These are phyloP conservation scores for Sextonia rubra DNA, from an alignment of 164 flowering plant species.

Conservation along the genomic window DNA sequence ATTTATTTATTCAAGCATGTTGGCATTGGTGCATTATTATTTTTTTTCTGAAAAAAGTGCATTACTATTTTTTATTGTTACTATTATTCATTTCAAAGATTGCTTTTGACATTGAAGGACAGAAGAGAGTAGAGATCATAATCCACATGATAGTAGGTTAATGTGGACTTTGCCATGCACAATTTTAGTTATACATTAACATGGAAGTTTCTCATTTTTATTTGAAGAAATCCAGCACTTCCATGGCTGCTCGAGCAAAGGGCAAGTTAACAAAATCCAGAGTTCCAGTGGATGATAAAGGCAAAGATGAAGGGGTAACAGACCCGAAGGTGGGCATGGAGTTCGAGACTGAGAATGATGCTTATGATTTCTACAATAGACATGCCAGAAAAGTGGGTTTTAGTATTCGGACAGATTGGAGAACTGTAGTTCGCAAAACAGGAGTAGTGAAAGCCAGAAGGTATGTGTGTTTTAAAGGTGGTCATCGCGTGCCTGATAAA, in stretches of 20 bases:
- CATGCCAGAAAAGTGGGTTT: slow-evolving; percentile 11
- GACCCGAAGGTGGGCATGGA: slow-evolving; percentile 5
- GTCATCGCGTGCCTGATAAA: slow-evolving; percentile 2
- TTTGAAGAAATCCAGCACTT: no score
- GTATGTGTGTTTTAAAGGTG: slow-evolving; percentile 11
- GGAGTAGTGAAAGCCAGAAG: neutral
- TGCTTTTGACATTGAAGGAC: neutral
- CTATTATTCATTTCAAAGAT: neutral
- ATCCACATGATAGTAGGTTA: neutral
- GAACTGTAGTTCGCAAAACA: neutral
- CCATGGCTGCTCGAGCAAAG: no score
- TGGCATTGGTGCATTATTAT: no score
- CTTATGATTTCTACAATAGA: slow-evolving; percentile 12
- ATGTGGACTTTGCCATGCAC: neutral
- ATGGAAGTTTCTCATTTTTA: neutral
- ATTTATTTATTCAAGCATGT: no score
- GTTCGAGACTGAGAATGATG: slow-evolving; percentile 7
- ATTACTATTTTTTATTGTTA: no score
- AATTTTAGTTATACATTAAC: no score
- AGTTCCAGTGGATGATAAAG: neutral
- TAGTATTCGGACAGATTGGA: slow-evolving; percentile 6
- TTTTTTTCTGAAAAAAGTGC: no score
- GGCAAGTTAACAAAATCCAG: neutral
- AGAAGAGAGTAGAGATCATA: neutral
- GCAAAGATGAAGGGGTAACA: neutral